Base-by-base conservation (phyloP, 2,329 filamentous ascomycete genomes). In the Trichophyton simii region DNA sequence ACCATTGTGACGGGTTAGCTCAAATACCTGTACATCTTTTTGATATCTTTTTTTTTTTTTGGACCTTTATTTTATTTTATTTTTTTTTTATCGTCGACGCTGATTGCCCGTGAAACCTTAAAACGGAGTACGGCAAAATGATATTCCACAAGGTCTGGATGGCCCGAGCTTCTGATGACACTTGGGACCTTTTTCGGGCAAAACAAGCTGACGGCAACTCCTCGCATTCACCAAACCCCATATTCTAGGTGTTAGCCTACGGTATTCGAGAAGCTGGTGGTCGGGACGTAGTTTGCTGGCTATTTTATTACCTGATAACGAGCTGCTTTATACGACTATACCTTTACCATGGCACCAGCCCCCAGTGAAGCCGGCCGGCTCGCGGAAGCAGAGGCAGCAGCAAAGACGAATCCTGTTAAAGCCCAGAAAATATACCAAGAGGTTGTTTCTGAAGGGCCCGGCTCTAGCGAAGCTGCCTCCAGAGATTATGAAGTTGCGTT, bases 401-500 rank as follows among this genome's bases (percentile, higher is more conserved):
- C 84, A 67, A 91, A 89, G 79, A 82, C 86, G 66, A 84, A 95
- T 72, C 88, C 91, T 67, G 79, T 82, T 70, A 89, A 94, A 80
- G 90, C 92, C 65, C 91, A 95, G 78, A 80, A 83, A 69, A 84
- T 89, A 73, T 97, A 92, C 82, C 90, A 92, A 77, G 87, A 94
- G 61, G 88, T 97, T 72, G 84, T 96, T 67, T 86, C 90, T 60
- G 87, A 89, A 76, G 85, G 89, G 42, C 91, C 91, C 22, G 88
- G 89, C 59, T 85, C 87, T 63, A 94, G 85, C 63, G 94, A 99
- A 75, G 84, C 87, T 42, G 89, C 91, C 63, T 85, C 92, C 67
- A 87, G 88, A 75, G 90, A 96, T 75, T 99, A 96, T 70, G 94
- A 99, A 80, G 82, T 82, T 67, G 91, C 94, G 28, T 77, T 99